Evolutionary conservation across 805 yeast species (phyloP), one percentile per base, ranked within the genome.

Genomic region (Candida germanica): DNA sequence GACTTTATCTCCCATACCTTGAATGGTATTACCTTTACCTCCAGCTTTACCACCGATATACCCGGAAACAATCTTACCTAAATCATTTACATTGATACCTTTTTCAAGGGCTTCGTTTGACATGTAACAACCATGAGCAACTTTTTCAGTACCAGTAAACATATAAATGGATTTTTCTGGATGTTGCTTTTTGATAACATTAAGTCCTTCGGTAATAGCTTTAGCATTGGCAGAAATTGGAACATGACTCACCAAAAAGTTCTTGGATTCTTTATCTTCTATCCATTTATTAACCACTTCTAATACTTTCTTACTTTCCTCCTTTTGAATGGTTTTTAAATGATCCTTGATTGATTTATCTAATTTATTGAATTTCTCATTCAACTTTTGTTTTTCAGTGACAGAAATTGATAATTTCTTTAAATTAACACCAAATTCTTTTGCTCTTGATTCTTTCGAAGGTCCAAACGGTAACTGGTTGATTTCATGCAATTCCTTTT

Each of bases 41-140:
- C 99, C 99, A 40, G 96, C 94, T 62, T 84, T 87, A 63, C 99
- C 99, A 47, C 98, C 99, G 50, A 93, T 79, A 51, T 72, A 69
- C 24, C 69, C 64, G 29, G 89, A 69, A 29, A 85, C 98, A 38
- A 74, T 66, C 35, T 72, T 63, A 21, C 94, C 94, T 48, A 88
- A 73, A 19, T 77, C 88, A 39, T 81, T 73, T 35, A 94, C 89
- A 46, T 82, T 74, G 14, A 87, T 71, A 48, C 88, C 88, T 56
- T 79, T 74, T 30, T 69, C 70, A 46, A 82, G 65, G 26, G 88
- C 85, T 27, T 63, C 79, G 44, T 84, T 80, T 2, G 91, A 77
- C 33, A 93, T 71, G 65, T 80, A 93, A 58, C 95, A 88, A 47
- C 97, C 98, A 56, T 93, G 98, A 10, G 97, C 98, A 54, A 91